Base-by-base conservation (phyloP, 2,329 filamentous ascomycete genomes). In the Aspergillus sp. region DNA sequence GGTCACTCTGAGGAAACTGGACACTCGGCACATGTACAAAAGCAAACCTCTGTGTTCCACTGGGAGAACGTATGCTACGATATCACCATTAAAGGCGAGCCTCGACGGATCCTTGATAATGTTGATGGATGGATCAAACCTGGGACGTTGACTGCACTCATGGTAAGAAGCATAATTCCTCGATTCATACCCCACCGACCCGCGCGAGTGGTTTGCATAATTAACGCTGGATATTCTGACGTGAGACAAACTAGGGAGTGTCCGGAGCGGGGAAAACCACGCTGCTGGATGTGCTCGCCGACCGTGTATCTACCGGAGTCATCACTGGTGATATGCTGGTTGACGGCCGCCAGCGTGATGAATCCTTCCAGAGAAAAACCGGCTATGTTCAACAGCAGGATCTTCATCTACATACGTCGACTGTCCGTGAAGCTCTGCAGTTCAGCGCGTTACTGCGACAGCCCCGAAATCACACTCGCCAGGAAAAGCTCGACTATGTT, bases 391-490 rank as follows among this genome's bases (percentile, higher is more conserved):
- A 89, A 63, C 86, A 89, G 58, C 85, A 89, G 71, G 86, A 90
- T 83, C 82, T 96, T 7, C 92, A 96, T 72, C 80, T 95, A 29
- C 82, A 87, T 42, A 95, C 91, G 0, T 87, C 88, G 0, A 96
- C 92, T 2, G 92, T 96, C 46, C 87, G 92, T 57, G 92, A 96
- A 75, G 91, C 91, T 4, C 82, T 96, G 24, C 86, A 86, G 65
- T 96, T 96, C 77, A 91, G 87, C 66, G 92, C 92, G 12, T 75
- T 93, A 24, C 86, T 96, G n/a, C 89, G 92, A 54, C 92, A 96
- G 69, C 90, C 92, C 0, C 85, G 85, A 36, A 80, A 88, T 45
- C 83, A 90, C 11, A 81, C 90, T 1, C 82, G 81, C 6, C 75
- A 82, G 10, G 91, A 96, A 71, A 96, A 96, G 80, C 75, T 92